A percentile compares a stretch with the other conserved stretches of the same genome.
Evolutionary conservation across 129 eudicot genomes (phyloP).

Genomic region (Saussurea involucrata): DNA sequence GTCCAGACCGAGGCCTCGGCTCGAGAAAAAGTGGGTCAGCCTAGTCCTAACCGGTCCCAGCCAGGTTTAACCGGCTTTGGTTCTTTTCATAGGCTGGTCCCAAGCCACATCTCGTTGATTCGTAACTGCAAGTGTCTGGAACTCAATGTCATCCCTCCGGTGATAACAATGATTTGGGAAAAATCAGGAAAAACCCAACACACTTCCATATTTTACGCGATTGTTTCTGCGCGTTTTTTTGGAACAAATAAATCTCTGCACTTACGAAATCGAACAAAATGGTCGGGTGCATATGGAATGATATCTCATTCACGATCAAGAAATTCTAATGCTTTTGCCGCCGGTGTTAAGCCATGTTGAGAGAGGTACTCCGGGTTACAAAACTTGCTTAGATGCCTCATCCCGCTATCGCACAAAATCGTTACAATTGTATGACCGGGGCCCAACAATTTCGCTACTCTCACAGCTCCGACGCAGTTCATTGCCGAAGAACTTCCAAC

Average conservation of each 20-base stretch:
- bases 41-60: not conserved
- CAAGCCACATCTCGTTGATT: too few relatives aligned
- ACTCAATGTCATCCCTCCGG: not conserved
- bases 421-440: constrained; percentile 87
- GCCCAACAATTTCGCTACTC: constrained; percentile 72
- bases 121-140: not conserved
- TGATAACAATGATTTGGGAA: not conserved
- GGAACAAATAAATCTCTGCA: not conserved
- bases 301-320: constrained; percentile 31
- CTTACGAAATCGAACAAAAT: not conserved
- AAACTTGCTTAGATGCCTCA: constrained; percentile 93
- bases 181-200: not conserved
- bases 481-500: constrained; percentile 97
- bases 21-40: not conserved
- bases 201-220: not conserved
- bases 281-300: not conserved
- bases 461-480: constrained; percentile 97
- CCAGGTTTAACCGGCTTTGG: not conserved
- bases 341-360: constrained; percentile 60
- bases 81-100: not conserved
- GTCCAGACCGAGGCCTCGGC: not conserved
- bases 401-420: constrained; percentile 81
- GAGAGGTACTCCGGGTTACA: constrained; percentile 66
- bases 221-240: not conserved
- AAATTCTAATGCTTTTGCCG: constrained; percentile 70